Evolutionary conservation across 176 grass and related monocot genomes (phyloP).

Genomic region (Musa acuminata): DNA sequence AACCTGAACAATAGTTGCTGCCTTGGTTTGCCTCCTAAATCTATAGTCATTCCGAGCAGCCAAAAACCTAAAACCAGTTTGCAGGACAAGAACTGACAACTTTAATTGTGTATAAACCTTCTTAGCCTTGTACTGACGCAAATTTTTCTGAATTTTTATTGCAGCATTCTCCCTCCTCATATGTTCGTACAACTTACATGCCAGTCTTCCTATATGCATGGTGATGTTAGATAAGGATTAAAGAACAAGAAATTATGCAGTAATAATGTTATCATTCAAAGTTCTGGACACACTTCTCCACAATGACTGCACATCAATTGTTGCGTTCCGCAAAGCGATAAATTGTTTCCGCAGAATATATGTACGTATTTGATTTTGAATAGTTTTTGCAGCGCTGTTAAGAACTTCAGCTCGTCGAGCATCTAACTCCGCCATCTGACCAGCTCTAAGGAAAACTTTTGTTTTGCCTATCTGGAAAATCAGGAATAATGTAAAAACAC

Average conservation of each 20-base stretch:
- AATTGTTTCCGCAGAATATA: conserved; percentile 92
- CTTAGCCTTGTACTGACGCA: conserved; percentile 60
- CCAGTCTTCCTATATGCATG: conserved; percentile 64
- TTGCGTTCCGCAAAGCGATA: conserved; percentile 66
- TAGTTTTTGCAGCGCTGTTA: conserved; percentile 78
- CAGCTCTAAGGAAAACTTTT: conserved; percentile 96
- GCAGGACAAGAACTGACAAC: conserved; percentile 59
- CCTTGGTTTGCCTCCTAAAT: conserved; percentile 64
- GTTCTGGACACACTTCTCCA: conserved; percentile 66
- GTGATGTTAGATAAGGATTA: not conserved
- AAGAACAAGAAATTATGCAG: not conserved
- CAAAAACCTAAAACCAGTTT: conserved; percentile 80
- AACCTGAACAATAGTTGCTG: conserved; percentile 72
- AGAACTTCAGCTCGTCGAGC: conserved; percentile 94
- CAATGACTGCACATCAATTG: conserved; percentile 71
- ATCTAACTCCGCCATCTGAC: conserved; percentile 99
- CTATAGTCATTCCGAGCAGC: conserved; percentile 77
- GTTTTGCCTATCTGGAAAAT: conserved; percentile 92
- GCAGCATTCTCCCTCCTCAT: conserved; percentile 72
- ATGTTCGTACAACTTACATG: conserved; percentile 65
- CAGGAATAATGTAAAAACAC: not conserved
- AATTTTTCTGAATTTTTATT: conserved; percentile 83
- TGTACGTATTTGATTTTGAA: conserved; percentile 88
- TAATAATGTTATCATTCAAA: not conserved
- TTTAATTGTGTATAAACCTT: conserved; percentile 51